Evolutionary conservation across 805 yeast genomes (phyloP), one percentile per base, ranked within the genome.

Genomic region (Kazachstania kunashirensis): DNA sequence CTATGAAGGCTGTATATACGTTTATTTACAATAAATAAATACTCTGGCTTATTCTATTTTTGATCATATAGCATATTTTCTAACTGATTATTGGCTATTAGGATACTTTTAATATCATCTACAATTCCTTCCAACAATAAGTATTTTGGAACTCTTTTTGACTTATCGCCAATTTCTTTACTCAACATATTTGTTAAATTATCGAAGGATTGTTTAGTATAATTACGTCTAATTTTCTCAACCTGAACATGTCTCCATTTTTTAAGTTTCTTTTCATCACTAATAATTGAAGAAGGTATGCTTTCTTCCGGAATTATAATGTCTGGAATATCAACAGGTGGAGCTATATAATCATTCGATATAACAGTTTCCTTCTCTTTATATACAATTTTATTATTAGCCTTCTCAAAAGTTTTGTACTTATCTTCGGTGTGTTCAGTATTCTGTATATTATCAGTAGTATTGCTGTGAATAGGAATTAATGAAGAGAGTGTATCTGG

Each of bases 161-260:
- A 48, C 4, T 40, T 33, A 16, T 38, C 32, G 15, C 38, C 41
- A 8, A 37, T 33, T 6, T 37, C 24, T 6, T 40, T 44, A 29
- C 44, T 43, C 15, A 55, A 40, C 36, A 52, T 29, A 9, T 39
- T 43, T n/a, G 47, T 44, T 29, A 60, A 39, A 11, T 47, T 45
- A 19, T 55, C 55, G 38, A 56, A 60, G 9, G 50, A 41, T 13
- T 45, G 41, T 36, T 55, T 59, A 14, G 56, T 55, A 13, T 49
- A 43, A 33, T 44, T 47, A 39, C 62, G 48, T 37, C 61, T 43
- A 25, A 51, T 37, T 37, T 54, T 54, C 35, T 58, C 63, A 13
- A 54, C 37, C 29, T 52, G 50, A 4, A 57, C 60, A 42, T 57
- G 62, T 33, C 49, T 53, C 62, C 62, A 57, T 43, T 53, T 56